Evolutionary conservation across 495 filamentous ascomycete genomes (phyloP), one percentile per base, ranked within the genome.

Genomic region (Talaromyces liani): DNA sequence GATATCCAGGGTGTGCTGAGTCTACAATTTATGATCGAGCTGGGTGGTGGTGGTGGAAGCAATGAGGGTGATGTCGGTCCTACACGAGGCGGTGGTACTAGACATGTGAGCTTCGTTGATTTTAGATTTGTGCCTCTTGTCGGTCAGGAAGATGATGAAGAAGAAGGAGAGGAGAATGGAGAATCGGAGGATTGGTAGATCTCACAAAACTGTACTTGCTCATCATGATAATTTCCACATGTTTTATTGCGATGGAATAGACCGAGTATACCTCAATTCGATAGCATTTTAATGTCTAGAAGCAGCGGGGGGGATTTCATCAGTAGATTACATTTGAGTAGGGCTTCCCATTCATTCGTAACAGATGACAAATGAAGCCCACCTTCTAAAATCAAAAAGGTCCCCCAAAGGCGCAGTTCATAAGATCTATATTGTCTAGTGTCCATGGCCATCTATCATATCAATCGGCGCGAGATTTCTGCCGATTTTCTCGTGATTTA

Each of bases 21-120:
- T 73, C 77, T 98, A 70, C 94, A 98, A 73, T 96, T 98, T 67
- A 95, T 98, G 92, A 87, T 98, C 36, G 91, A 96, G 71, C 75
- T 89, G 14, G 85, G 88, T 63, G 71, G 70, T 56, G 68, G 68
- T 57, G 68, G 68, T 59, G 34, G 70, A 67, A 57, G 69, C 18
- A 69, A 66, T 33, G 69, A 66, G 64, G 68, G 68, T 9, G 51
- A 70, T 16, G 47, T 69, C 10, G 68, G 66, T 34, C 56, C 60
- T 47, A 49, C 66, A 7, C 64, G 53, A 45, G 69, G 66, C 12
- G 51, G 47, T 6, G 51, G 47, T 6, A 24, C 67, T 7, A 69
- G 65, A 16, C 74, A 73, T 24, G 79, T 87, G 4, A 87, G 82
- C 66, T 93, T 92, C 77, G 85, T 92, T 36, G 90, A 92, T 73